These are phyloP conservation scores for Phytomonas sp. DNA, from an alignment of 208 protist species.

Conservation along the genomic window DNA sequence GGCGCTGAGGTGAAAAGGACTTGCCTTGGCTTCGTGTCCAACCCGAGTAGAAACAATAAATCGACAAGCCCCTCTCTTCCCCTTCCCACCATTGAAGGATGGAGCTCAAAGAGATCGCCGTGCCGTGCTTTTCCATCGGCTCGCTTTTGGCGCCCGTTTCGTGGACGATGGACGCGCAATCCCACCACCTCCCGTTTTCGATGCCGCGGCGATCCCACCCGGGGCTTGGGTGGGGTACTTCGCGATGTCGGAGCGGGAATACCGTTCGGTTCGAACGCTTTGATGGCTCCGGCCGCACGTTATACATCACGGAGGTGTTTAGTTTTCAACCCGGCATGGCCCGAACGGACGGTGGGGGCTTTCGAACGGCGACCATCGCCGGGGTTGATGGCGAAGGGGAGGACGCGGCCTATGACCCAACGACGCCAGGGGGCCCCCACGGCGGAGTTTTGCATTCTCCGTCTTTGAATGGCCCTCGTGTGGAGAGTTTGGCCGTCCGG, in stretches of 20 bases:
- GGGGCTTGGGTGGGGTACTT: background rate
- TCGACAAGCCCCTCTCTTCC: background rate
- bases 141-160: conserved; percentile 37
- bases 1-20: background rate
- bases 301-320: conserved; percentile 61
- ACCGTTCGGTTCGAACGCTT: conserved; percentile 41
- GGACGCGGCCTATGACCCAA: background rate
- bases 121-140: conserved; percentile 37
- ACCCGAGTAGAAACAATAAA: background rate
- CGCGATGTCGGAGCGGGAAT: conserved; percentile 22
- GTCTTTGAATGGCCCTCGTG: background rate
- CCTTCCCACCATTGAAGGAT: conserved; percentile 13
- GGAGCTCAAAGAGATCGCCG: conserved; percentile 28
- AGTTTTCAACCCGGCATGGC: conserved; percentile 12
- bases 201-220: conserved; percentile 5
- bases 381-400: background rate
- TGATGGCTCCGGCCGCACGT: conserved; percentile 15
- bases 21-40: conserved; percentile 3
- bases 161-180: conserved; percentile 48
- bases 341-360: background rate
- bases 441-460: background rate
- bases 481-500: background rate
- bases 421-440: background rate
- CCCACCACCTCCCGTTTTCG: conserved; percentile 26
- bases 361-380: background rate